Evolutionary conservation across 2,329 filamentous ascomycete species (phyloP).

Genomic region (Nemania serpens): DNA sequence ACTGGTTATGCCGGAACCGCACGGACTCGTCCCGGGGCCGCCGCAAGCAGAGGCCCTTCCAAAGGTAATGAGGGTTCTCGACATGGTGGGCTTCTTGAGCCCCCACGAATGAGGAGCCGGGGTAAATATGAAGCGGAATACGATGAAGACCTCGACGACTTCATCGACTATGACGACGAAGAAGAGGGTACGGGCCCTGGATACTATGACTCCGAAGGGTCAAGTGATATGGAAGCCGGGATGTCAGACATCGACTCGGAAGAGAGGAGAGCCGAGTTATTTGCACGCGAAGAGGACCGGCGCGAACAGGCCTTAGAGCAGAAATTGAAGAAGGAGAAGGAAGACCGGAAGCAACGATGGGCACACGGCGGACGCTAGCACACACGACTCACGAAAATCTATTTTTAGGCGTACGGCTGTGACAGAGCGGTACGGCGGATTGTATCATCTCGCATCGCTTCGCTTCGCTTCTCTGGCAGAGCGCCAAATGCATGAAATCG

Average conservation of each 20-base stretch:
- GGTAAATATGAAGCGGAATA: conserved; percentile 64
- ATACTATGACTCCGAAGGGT: conserved; percentile 67
- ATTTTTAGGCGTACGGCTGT: conserved; percentile 26
- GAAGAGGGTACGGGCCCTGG: conserved; percentile 50
- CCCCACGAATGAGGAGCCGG: conserved; percentile 38
- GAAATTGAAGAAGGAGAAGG: conserved; percentile 40
- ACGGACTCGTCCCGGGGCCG: conserved; percentile 56
- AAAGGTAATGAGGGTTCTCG: conserved; percentile 25
- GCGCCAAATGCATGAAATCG: conserved; percentile 26
- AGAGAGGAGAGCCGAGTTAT: conserved; percentile 64
- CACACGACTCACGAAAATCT: conserved; percentile 22
- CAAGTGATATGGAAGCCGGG: conserved; percentile 80
- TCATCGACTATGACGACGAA: conserved; percentile 65
- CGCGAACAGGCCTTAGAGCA: conserved; percentile 53
- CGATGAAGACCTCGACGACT: conserved; percentile 63
- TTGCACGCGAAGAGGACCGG: conserved; percentile 72
- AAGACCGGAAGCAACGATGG: conserved; percentile 38
- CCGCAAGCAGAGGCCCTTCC: conserved; percentile 37
- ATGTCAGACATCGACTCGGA: conserved; percentile 75
- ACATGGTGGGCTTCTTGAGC: conserved; percentile 45
- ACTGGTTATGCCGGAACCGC: conserved; percentile 70
- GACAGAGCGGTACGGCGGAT: conserved; percentile 19
- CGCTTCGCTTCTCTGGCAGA: conserved; percentile 21
- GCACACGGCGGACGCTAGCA: conserved; percentile 23
- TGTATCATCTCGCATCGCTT: conserved; percentile 16